Percentiles rank a stretch among this genome's conserved stretches.
Conservation (phyloP, 768 basidiomycete genomes). For the Suillus spraguei region DNA sequence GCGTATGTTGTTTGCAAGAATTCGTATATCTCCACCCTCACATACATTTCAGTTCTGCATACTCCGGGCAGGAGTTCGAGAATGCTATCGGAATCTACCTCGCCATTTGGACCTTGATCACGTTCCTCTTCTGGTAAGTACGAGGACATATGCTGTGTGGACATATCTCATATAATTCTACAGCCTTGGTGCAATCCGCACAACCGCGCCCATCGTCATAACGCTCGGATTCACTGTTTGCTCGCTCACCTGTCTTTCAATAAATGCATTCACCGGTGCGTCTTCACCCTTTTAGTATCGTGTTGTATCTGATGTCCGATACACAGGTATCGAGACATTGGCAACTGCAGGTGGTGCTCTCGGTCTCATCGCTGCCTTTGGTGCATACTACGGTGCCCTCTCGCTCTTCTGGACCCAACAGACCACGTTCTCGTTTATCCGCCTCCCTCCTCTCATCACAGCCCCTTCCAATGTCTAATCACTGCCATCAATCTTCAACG, state of each 20-base stretch:
- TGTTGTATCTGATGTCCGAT: constrained; percentile 3
- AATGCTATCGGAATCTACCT: constrained; percentile 31
- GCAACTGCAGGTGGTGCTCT: constrained; percentile 31
- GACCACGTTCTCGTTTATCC: constrained; percentile 30
- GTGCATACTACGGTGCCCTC: constrained; percentile 31
- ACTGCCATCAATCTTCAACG: not conserved
- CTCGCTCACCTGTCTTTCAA: constrained; percentile 27
- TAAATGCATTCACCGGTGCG: constrained; percentile 31
- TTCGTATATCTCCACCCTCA: constrained; percentile 8
- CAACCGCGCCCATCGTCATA: constrained; percentile 25
- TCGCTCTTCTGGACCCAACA: constrained; percentile 33
- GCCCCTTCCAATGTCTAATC: constrained; percentile 21
- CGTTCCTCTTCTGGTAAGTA: constrained; percentile 27
- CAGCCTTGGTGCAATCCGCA: constrained; percentile 30
- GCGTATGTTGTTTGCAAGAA: constrained; percentile 20
- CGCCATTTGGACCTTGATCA: constrained; percentile 28
- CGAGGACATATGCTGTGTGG: not conserved
- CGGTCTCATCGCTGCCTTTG: constrained; percentile 29
- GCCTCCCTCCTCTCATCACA: constrained; percentile 22
- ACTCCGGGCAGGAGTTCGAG: constrained; percentile 29
- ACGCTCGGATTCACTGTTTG: constrained; percentile 26
- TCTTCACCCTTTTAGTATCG: not conserved
- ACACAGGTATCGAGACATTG: constrained; percentile 23
- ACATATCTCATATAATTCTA: not conserved
- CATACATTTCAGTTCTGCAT: constrained; percentile 20